Percentiles rank a stretch among this genome's conserved stretches.
Conservation (phyloP, 768 basidiomycete species). For the Collybiopsis confluens region DNA sequence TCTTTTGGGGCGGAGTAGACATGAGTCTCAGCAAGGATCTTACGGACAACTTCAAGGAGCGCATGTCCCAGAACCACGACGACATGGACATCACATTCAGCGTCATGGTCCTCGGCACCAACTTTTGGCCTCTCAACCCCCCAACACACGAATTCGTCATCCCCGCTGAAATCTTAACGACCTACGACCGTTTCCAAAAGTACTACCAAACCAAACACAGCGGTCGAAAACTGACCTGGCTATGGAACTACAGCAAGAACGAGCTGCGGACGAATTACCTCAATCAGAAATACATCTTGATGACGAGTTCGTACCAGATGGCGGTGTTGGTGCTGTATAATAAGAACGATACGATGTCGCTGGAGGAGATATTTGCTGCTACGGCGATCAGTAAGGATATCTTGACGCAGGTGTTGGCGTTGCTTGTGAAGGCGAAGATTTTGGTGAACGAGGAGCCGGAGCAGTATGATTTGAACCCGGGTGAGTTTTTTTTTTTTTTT, state of each 20-base stretch:
- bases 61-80: constrained; percentile 82
- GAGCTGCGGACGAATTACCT: constrained; percentile 92
- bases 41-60: constrained; percentile 91
- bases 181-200: constrained; percentile 86
- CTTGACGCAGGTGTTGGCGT: constrained; percentile 61
- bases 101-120: constrained; percentile 91
- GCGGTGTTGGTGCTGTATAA: constrained; percentile 93
- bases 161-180: constrained; percentile 80
- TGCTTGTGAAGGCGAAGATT: constrained; percentile 86
- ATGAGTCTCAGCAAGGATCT: constrained; percentile 94
- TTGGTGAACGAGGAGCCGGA: constrained; percentile 85
- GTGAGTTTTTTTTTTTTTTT: constrained; percentile 30
- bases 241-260: constrained; percentile 98
- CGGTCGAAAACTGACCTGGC: constrained; percentile 93
- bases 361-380: constrained; percentile 74
- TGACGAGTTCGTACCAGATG: constrained; percentile 94
- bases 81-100: constrained; percentile 89
- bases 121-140: constrained; percentile 91
- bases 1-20: too few relatives aligned
- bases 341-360: constrained; percentile 78
- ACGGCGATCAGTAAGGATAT: constrained; percentile 81
- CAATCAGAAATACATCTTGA: constrained; percentile 92
- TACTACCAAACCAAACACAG: constrained; percentile 95
- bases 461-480: constrained; percentile 88
- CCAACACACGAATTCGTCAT: constrained; percentile 85